Base-by-base conservation (phyloP, 169 alveolate genomes). In the Cryptosporidium bovis region DNA sequence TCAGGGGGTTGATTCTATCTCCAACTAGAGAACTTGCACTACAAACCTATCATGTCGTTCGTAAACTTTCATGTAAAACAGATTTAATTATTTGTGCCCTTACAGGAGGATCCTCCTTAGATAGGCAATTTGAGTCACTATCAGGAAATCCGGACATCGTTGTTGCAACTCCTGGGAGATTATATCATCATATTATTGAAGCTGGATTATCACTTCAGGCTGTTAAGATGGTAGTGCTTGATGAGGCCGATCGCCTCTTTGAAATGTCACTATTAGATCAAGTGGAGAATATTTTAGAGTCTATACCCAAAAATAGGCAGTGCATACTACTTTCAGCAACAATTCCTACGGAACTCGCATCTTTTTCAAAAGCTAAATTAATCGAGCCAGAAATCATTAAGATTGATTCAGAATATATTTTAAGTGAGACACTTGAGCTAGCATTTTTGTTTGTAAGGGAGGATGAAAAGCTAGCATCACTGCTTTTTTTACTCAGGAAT, bases 101-200 rank as follows among this genome's bases (percentile, higher is more conserved):
- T 60, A 96, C 96, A 0, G 99, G 99, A 34, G 99, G 99, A 33
- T 95, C 96, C 82, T 95, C 97, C 1, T 91, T 96, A 44, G 97
- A 95, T 64, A 94, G 93, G 33, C 97, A 97, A 82, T 96, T 97
- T 84, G 99, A 97, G 85, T 91, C 95, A 20, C 82, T 97, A 6
- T 96, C 98, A n/a, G 91, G 91, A 65, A 97, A 97, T 90, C 98
- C 98, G 4, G 99, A 97, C 91, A 94, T 97, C 24, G 94, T 97
- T 20, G 95, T 96, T 48, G 98, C 98, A 16, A 96, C 99, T 0
- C 99, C 99, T 1, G 99, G 99, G 24, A 92, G 99, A 84, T 92
- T 97, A 15, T 87, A 94, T 77, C 98, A 96, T 84, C 97, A 95
- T 83, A 91, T 97, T 65, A 95, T 93, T 71, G 98, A 96, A 90